These are phyloP conservation scores for Gyromitra esculenta DNA, from an alignment of 2,329 filamentous ascomycete species.

Conservation along the genomic window DNA sequence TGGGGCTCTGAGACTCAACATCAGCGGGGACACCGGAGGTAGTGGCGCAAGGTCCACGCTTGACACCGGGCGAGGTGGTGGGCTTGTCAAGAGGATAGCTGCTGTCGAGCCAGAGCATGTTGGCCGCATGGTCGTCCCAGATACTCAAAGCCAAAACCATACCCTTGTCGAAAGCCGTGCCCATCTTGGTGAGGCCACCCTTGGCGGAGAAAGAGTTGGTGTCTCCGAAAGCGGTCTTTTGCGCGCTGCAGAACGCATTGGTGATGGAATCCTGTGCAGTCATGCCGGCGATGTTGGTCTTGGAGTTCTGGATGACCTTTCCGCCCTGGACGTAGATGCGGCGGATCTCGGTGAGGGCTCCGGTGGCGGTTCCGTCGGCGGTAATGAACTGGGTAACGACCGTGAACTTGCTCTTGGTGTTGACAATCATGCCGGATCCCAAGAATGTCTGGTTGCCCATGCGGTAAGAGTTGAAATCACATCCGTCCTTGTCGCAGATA, in stretches of 20 bases:
- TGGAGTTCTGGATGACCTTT: constrained; percentile 68
- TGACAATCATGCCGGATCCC: constrained; percentile 68
- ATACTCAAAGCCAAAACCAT: constrained; percentile 74
- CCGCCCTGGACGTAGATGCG: constrained; percentile 74
- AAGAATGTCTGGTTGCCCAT: constrained; percentile 72
- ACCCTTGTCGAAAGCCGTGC: constrained; percentile 66
- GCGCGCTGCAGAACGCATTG: constrained; percentile 67
- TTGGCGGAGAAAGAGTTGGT: constrained; percentile 66
- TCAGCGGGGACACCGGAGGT: constrained; percentile 66
- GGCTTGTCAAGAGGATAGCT: constrained; percentile 67
- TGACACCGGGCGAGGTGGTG: constrained; percentile 63
- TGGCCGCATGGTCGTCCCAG: constrained; percentile 73
- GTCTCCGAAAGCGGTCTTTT: constrained; percentile 69
- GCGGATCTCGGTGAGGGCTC: constrained; percentile 69
- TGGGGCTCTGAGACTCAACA: constrained; percentile 64
- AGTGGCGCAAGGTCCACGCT: constrained; percentile 67
- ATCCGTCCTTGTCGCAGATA: constrained; percentile 74
- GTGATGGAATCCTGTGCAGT: constrained; percentile 67
- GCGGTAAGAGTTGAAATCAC: constrained; percentile 76
- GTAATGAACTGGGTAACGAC: constrained; percentile 75
- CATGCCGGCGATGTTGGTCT: constrained; percentile 63
- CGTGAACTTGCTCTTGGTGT: constrained; percentile 70
- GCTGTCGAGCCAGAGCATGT: constrained; percentile 81
- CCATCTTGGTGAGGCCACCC: constrained; percentile 69
- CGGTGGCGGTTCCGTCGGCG: constrained; percentile 64